Evolutionary conservation across 306 rosid genomes (phyloP).

Genomic region (Dalbergia oliveri): DNA sequence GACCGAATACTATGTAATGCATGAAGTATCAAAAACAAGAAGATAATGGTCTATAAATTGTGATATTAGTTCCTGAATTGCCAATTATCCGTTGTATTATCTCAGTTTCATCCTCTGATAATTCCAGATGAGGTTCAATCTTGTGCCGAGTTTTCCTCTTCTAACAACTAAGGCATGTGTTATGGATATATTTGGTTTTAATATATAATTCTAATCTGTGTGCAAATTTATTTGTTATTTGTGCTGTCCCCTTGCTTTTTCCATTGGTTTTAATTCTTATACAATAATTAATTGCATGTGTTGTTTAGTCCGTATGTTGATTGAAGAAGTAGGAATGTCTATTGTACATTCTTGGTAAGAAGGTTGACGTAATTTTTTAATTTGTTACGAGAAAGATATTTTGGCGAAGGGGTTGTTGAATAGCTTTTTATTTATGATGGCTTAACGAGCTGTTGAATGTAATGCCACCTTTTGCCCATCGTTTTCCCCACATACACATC

Average conservation of each 20-base stretch:
- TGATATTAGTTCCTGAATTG: background rate
- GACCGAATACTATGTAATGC: background rate
- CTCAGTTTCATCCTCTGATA: conserved; percentile 27
- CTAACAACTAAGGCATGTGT: conserved; percentile 86
- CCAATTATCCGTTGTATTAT: conserved; percentile 1
- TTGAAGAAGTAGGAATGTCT: conserved; percentile 33
- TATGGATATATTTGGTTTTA: conserved; percentile 38
- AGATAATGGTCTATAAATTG: background rate
- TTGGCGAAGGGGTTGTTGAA: conserved; percentile 96
- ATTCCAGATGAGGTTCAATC: conserved; percentile 86
- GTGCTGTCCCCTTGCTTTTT: conserved; percentile 14
- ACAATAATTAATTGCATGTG: background rate
- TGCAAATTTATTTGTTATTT: conserved; percentile 21
- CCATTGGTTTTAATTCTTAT: conserved; percentile 26
- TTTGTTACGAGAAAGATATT: conserved; percentile 85
- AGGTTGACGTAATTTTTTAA: conserved; percentile 52
- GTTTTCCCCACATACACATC: background rate
- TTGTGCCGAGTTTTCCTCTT: conserved; percentile 88
- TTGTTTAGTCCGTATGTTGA: conserved; percentile 19
- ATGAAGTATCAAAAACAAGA: background rate
- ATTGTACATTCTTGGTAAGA: conserved; percentile 28
- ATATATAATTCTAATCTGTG: conserved; percentile 25
- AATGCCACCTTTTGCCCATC: conserved; percentile 37
- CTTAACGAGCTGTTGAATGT: conserved; percentile 96
- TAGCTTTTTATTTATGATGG: conserved; percentile 99